Percentiles rank a stretch among this genome's conserved stretches.
Evolutionary conservation across 2,329 filamentous ascomycete genomes (phyloP).

Genomic region (Fusarium dimerum): DNA sequence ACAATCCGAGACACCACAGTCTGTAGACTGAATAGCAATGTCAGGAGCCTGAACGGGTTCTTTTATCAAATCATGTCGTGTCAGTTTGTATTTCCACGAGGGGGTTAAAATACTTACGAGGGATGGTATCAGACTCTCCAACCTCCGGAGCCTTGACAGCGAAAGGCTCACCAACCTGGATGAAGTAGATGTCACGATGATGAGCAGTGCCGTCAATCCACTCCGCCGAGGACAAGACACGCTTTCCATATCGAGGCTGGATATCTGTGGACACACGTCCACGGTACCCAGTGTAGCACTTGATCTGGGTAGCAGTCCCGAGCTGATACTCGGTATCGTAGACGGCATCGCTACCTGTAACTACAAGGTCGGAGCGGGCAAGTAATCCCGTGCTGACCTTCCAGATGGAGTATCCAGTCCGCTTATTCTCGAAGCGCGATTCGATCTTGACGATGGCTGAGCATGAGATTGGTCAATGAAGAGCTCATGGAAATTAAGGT

Average conservation of each 20-base stretch:
- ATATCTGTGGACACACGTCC: conserved; percentile 15
- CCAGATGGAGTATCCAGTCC: conserved; percentile 10
- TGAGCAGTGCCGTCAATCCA: conserved; percentile 3
- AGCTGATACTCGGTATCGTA: conserved; percentile 26
- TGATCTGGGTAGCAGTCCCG: conserved; percentile 27
- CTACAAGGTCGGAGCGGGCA: conserved; percentile 10
- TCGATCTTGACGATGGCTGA: conserved; percentile 21
- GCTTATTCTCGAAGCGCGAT: conserved; percentile 10
- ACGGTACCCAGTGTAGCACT: conserved; percentile 35
- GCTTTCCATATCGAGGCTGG: conserved; percentile 4
- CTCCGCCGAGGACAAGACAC: conserved; percentile 8
- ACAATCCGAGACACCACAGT: too few relatives aligned
- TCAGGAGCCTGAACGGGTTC: too few relatives aligned
- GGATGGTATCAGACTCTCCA: neutral
- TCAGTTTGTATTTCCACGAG: too few relatives aligned
- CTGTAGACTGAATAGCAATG: too few relatives aligned
- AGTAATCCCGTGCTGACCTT: conserved; percentile 20
- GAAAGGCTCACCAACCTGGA: conserved; percentile 9
- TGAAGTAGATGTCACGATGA: conserved; percentile 13
- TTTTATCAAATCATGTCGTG: too few relatives aligned
- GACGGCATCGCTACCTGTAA: conserved; percentile 17
- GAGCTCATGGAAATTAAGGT: neutral
- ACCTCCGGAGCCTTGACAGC: neutral
- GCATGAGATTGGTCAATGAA: neutral
- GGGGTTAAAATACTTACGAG: neutral